These are phyloP conservation scores for Saccharomycopsis babjevae DNA, from an alignment of 805 yeast genomes.

Conservation along the genomic window DNA sequence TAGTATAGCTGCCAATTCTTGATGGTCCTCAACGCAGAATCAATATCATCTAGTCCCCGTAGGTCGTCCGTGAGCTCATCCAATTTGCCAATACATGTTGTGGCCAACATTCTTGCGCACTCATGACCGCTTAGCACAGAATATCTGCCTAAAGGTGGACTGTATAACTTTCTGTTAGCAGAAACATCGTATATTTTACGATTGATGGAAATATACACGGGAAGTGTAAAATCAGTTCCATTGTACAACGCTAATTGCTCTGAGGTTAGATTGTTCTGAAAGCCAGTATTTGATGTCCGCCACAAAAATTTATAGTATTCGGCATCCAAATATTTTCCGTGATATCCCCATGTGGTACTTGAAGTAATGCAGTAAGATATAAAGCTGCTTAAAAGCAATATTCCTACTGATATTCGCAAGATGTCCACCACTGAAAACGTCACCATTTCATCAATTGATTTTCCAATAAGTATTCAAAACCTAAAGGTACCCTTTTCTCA, in stretches of 20 bases:
- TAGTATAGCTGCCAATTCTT: slow-evolving; percentile 8
- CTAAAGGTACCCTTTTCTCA: too few species aligned
- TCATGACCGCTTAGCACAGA: slow-evolving; percentile 52
- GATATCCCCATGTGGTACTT: slow-evolving; percentile 50
- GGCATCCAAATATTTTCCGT: slow-evolving; percentile 38
- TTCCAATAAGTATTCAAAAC: too few species aligned
- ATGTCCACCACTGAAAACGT: slow-evolving; percentile 26
- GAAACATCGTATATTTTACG: slow-evolving; percentile 61
- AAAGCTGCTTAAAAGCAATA: slow-evolving; percentile 35
- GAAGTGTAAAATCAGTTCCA: slow-evolving; percentile 38
- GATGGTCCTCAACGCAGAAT: slow-evolving; percentile 27
- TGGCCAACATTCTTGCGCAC: slow-evolving; percentile 57
- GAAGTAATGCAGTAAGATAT: slow-evolving; percentile 52
- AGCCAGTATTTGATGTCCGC: slow-evolving; percentile 9
- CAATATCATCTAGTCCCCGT: slow-evolving; percentile 40
- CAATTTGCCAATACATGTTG: slow-evolving; percentile 50
- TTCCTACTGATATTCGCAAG: slow-evolving; percentile 35
- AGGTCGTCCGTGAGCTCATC: slow-evolving; percentile 58
- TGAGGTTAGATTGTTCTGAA: slow-evolving; percentile 28
- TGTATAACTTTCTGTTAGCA: slow-evolving; percentile 40
- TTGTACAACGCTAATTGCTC: slow-evolving; percentile 38
- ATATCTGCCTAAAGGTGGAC: slow-evolving; percentile 45
- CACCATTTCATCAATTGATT: neutral
- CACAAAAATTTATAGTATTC: slow-evolving; percentile 29
- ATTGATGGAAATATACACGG: slow-evolving; percentile 49